Conservation (phyloP, 768 basidiomycete genomes). For the Suillus brevipes region DNA sequence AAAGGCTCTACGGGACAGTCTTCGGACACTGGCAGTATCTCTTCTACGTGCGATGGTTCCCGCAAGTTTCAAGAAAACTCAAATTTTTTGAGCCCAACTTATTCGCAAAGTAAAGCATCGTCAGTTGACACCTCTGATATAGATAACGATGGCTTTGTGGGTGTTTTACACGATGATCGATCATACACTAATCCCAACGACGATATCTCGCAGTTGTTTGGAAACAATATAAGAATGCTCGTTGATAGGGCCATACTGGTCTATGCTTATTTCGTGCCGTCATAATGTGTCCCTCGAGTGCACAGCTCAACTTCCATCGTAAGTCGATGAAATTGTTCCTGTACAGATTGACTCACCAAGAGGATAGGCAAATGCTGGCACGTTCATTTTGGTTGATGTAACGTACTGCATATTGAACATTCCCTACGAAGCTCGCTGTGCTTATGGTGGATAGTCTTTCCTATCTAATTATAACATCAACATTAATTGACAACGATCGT, state of each 20-base stretch:
- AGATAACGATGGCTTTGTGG: background rate
- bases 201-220: background rate
- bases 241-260: background rate
- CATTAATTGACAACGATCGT: background rate
- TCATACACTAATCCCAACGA: background rate
- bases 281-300: background rate
- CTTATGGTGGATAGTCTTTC: background rate
- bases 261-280: background rate
- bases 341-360: background rate
- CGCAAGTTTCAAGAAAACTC: slow-evolving; percentile 12
- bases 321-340: background rate
- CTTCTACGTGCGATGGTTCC: slow-evolving; percentile 22
- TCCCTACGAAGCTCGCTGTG: background rate
- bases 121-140: background rate
- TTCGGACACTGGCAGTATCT: slow-evolving; percentile 20
- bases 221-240: background rate
- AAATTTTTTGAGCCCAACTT: slow-evolving; percentile 11
- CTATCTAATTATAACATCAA: background rate
- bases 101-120: background rate
- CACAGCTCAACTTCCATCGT: background rate
- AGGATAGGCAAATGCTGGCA: background rate
- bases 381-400: background rate
- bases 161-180: background rate
- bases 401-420: background rate
- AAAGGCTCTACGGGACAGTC: slow-evolving; percentile 21